Evolutionary conservation across 371 early-diverging fungal species (phyloP), one percentile per base, ranked within the genome.

Genomic region (Fennellomyces sp.): DNA sequence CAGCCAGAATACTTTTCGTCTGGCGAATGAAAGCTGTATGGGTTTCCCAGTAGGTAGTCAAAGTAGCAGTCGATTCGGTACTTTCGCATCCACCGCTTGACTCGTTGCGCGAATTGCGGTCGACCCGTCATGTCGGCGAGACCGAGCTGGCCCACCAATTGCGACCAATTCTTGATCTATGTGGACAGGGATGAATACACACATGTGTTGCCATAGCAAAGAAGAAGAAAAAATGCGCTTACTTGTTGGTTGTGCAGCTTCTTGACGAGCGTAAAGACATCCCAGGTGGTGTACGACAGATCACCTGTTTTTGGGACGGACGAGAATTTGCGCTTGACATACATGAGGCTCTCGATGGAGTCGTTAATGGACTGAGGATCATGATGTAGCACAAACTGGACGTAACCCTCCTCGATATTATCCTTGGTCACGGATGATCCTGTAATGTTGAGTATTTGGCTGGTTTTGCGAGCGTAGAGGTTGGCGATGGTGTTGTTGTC

Each of bases 141-240:
- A 0, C 80, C 80, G 21, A 80, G 65, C 41, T 75, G 70, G 5
- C 80, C 80, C 21, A 80, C 80, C 8, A 80, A 52, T 56, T 80
- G 80, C 15, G 80, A 80, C 80, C 80, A 80, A 35, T 80, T 80
- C 47, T 76, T 80, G 50, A 80, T 74, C 80, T 80, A 59, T n/a
- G n/a, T n/a, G n/a, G n/a, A n/a, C n/a, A n/a, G n/a, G n/a, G n/a
- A n/a, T n/a, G 7, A 39, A 6, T 42, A 19, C 25, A 19, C 25
- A 21, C 23, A 1, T 27, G 7, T 45, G 7, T 45, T n/a, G n/a
- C n/a, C n/a, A n/a, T n/a, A n/a, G n/a, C n/a, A n/a, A n/a, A n/a
- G n/a, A n/a, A n/a, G n/a, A n/a, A n/a, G n/a, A n/a, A n/a, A n/a
- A n/a, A n/a, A n/a, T n/a, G n/a, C n/a, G 35, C 52, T 25, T 68